A percentile compares a stretch with the other conserved stretches of the same genome.
Conservation (phyloP, 208 protist genomes). For the Acanthamoeba royreba region DNA sequence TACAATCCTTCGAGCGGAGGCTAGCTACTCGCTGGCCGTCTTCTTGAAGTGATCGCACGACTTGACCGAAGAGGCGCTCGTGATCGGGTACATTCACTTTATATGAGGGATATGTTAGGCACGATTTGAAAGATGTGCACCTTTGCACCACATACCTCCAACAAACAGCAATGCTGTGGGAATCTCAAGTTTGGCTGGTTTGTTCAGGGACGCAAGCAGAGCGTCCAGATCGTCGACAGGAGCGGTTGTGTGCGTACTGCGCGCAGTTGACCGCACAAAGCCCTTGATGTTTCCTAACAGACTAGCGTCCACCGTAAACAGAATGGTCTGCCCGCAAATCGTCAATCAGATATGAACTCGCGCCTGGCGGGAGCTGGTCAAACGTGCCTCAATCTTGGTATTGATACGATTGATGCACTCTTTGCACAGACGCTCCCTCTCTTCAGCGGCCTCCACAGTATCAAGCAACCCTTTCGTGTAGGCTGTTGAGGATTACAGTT, state of each 20-base stretch:
- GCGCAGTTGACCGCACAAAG: background rate
- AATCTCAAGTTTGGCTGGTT: background rate
- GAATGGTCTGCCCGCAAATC: background rate
- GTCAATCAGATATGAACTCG: background rate
- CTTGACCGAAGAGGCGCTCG: background rate
- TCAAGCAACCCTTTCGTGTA: no score
- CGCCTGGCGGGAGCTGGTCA: background rate
- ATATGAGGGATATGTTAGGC: no score
- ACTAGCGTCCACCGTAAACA: background rate
- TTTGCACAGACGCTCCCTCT: background rate
- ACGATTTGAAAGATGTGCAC: no score
- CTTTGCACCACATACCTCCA: background rate
- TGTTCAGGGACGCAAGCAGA: background rate
- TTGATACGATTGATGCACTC: background rate
- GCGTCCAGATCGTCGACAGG: background rate
- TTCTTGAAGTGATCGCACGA: background rate
- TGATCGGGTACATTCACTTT: conserved; percentile 14
- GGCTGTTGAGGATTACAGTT: no score
- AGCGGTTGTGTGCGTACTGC: background rate
- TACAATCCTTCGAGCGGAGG: conserved; percentile 15
- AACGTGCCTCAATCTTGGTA: background rate
- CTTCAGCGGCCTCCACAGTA: background rate
- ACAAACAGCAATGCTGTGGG: background rate
- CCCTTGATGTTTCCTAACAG: background rate
- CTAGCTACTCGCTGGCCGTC: background rate